Percentiles rank a stretch among this genome's conserved stretches.
phyloP scores from a whole-genome alignment of 2,329 filamentous ascomycete species.

The Fusarium domesticum region DNA sequence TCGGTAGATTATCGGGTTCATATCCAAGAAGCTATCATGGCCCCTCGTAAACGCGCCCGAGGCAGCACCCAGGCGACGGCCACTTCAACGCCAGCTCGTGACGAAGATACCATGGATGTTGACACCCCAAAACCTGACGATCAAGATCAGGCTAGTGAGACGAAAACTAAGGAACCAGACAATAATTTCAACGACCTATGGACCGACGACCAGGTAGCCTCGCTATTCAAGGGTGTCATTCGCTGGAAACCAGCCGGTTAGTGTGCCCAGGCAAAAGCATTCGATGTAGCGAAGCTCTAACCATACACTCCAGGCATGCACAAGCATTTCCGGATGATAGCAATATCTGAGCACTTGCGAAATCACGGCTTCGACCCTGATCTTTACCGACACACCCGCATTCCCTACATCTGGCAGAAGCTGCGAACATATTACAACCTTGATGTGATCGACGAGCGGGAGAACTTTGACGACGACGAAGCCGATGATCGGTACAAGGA shows the following conservation, averaged over 20 bases:
- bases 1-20: too few relatives aligned
- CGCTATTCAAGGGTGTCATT: conserved; percentile 88
- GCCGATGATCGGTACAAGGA: conserved; percentile 61
- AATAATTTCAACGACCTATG: conserved; percentile 63
- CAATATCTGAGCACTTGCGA: conserved; percentile 74
- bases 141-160: conserved; percentile 30
- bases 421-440: conserved; percentile 81
- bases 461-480: conserved; percentile 61
- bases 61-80: conserved; percentile 51
- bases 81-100: conserved; percentile 51
- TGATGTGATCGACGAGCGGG: conserved; percentile 79
- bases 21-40: conserved; percentile 50
- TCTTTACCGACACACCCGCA: conserved; percentile 73
- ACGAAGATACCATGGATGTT: conserved; percentile 60
- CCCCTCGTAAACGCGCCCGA: conserved; percentile 67
- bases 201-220: conserved; percentile 94
- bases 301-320: conserved; percentile 66
- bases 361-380: conserved; percentile 76
- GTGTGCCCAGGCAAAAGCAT: conserved; percentile 5
- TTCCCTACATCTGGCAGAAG: conserved; percentile 90
- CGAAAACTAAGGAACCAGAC: conserved; percentile 22
- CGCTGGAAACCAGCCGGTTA: conserved; percentile 93
- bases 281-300: conserved; percentile 4
- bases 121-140: conserved; percentile 56
- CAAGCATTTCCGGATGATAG: conserved; percentile 89